phyloP scores from a whole-genome alignment of 2,329 filamentous ascomycete genomes.

The Trichophyton equinum region DNA sequence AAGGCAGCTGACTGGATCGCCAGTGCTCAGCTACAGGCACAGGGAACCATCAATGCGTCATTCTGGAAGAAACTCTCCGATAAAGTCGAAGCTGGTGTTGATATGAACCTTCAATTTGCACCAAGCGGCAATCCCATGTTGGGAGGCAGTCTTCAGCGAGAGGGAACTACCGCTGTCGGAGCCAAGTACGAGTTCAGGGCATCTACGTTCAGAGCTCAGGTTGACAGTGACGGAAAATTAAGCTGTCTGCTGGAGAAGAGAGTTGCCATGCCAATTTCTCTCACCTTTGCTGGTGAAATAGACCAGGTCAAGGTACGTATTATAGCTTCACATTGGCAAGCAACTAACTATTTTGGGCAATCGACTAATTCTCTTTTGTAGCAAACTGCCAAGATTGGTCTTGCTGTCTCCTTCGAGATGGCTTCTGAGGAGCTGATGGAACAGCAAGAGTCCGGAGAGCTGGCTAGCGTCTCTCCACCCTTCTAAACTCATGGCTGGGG shows the following conservation, averaged over 20 bases:
- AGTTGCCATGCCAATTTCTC: conserved; percentile 77
- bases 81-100: conserved; percentile 90
- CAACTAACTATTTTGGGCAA: not conserved
- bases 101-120: conserved; percentile 77
- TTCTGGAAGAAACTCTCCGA: conserved; percentile 92
- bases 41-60: conserved; percentile 75
- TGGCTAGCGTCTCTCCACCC: conserved; percentile 36
- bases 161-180: conserved; percentile 81
- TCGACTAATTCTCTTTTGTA: conserved; percentile 29
- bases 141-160: conserved; percentile 69
- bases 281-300: conserved; percentile 93
- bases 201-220: conserved; percentile 87
- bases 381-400: conserved; percentile 90
- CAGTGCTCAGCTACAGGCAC: conserved; percentile 75
- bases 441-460: conserved; percentile 52
- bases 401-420: conserved; percentile 84
- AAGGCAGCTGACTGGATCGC: conserved; percentile 87
- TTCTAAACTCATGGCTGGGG: conserved; percentile 26
- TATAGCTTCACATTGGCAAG: not conserved
- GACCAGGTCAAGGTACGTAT: conserved; percentile 81
- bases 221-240: conserved; percentile 90
- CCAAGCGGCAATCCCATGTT: conserved; percentile 51
- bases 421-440: conserved; percentile 76
- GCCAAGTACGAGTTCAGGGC: conserved; percentile 98
- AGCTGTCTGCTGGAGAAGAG: conserved; percentile 90